These are phyloP conservation scores for Wickerhamia fluorescens DNA, from an alignment of 805 yeast species.

Conservation along the genomic window DNA sequence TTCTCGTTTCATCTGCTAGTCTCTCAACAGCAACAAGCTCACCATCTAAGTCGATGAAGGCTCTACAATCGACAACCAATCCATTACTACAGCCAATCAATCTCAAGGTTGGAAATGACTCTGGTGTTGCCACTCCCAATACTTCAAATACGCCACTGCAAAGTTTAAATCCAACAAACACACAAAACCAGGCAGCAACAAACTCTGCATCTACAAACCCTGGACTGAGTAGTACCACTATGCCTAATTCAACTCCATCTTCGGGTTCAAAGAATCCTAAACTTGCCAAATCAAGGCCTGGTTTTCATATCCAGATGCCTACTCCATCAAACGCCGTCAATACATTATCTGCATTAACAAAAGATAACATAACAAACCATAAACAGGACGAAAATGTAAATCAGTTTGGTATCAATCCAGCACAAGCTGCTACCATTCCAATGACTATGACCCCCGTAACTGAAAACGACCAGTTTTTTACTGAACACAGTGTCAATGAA, in stretches of 20 bases:
- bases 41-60: slow-evolving; percentile 43
- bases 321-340: slow-evolving; percentile 43
- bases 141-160: too few relatives aligned
- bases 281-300: slow-evolving; percentile 38
- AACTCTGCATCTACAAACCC: slow-evolving; percentile 1
- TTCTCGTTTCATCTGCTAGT: slow-evolving; percentile 8
- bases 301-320: slow-evolving; percentile 69
- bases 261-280: slow-evolving; percentile 1
- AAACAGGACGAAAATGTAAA: slow-evolving; percentile 39
- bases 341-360: slow-evolving; percentile 31
- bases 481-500: slow-evolving; percentile 1
- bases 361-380: slow-evolving; percentile 10
- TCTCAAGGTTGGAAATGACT: slow-evolving; percentile 21
- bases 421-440: slow-evolving; percentile 43
- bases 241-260: too few relatives aligned
- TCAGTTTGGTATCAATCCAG: slow-evolving; percentile 60
- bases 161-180: background rate
- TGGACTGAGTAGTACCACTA: too few relatives aligned
- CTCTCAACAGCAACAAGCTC: slow-evolving; percentile 19
- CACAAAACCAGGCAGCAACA: slow-evolving; percentile 3
- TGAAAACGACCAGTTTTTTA: slow-evolving; percentile 38
- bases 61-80: slow-evolving; percentile 36
- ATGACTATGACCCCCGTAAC: slow-evolving; percentile 77
- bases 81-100: slow-evolving; percentile 53
- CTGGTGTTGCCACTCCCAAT: background rate